These are phyloP conservation scores for Metarhizium guizhouense DNA, from an alignment of 2,329 filamentous ascomycete genomes.

Conservation along the genomic window DNA sequence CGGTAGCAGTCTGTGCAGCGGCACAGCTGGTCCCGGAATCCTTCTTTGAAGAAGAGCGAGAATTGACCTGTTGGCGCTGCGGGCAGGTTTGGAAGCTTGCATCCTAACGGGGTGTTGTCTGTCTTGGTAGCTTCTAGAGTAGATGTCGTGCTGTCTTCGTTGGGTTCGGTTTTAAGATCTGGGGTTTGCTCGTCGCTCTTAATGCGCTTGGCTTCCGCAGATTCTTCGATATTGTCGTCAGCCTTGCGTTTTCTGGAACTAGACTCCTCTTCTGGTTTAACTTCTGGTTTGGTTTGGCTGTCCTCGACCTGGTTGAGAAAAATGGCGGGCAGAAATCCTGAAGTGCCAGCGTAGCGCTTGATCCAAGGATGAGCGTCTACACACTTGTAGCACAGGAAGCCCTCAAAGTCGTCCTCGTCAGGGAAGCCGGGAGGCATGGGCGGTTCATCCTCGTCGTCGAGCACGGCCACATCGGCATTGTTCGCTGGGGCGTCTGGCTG, in stretches of 20 bases:
- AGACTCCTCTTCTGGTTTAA: slow-evolving; percentile 1
- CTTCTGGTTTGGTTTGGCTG: not conserved
- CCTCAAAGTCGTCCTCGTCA: slow-evolving; percentile 78
- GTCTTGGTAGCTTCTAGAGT: not conserved
- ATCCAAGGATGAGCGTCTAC: slow-evolving; percentile 85
- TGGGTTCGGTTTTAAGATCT: not conserved
- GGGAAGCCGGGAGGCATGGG: slow-evolving; percentile 82
- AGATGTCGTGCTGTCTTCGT: not conserved
- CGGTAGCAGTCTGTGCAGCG: slow-evolving; percentile 75
- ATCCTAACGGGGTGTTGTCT: slow-evolving; percentile 23
- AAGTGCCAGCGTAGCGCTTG: slow-evolving; percentile 71
- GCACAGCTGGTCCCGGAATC: slow-evolving; percentile 77
- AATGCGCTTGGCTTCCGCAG: slow-evolving; percentile 39
- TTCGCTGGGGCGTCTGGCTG: slow-evolving; percentile 13
- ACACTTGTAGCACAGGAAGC: slow-evolving; percentile 91
- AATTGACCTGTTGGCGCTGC: slow-evolving; percentile 48
- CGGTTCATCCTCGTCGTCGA: slow-evolving; percentile 47
- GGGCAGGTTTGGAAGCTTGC: slow-evolving; percentile 55
- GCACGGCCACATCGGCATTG: slow-evolving; percentile 19
- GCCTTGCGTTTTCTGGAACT: slow-evolving; percentile 58
- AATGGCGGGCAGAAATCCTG: slow-evolving; percentile 71
- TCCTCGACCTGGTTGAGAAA: slow-evolving; percentile 29
- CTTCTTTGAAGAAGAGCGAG: slow-evolving; percentile 72
- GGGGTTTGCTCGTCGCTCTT: slow-evolving; percentile 30
- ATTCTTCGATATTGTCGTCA: slow-evolving; percentile 37